Base-by-base conservation (phyloP, 805 yeast genomes). In the Wickerhamiella qilinensis region DNA sequence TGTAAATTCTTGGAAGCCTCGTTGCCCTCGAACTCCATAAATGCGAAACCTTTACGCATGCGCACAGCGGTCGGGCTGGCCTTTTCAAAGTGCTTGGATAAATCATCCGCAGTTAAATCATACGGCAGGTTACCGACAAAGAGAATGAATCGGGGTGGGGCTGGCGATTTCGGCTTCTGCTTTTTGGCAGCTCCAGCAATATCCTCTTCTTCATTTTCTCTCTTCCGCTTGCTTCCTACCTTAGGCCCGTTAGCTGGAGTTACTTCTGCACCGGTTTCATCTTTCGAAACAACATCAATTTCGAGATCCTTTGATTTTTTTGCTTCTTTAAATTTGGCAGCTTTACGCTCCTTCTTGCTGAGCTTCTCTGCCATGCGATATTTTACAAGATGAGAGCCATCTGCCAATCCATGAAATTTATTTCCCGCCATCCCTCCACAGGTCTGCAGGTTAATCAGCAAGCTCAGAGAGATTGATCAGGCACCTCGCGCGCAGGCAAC, bases 111-210 rank as follows among this genome's bases (percentile, higher is more conserved):
- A 2, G 76, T 68, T 18, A 75, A 60, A 38, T 74, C 75, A 54
- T 73, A 82, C 3, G 96, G 94, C 39, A 91, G 63, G 51, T 86
- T 85, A 3, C 98, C 98, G 7, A 86, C 83, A 59, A 91, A 91
- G 24, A 91, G 60, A 39, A 91, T 69, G 51, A 79, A 86, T 52
- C 93, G 65, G 55, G 68, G 74, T 17, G 80, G 80, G 45, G 77
- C 77, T 60, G 78, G 77, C 20, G 37, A 35, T 20, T 35, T 86
- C 85, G 57, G 82, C 66, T 61, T 88, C n/a, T n/a, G n/a, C 70
- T 35, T 53, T 64, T 47, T 45, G 18, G 46, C 50, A 17, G 44
- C 56, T 35, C 53, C 55, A 27, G 49, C 55, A 42, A 55, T 50
- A 38, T 55, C 53, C 40, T 50, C 48, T 38, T 52, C 49, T 54